Conservation (phyloP, 768 basidiomycete species). For the Cyclocybe cylindracea region DNA sequence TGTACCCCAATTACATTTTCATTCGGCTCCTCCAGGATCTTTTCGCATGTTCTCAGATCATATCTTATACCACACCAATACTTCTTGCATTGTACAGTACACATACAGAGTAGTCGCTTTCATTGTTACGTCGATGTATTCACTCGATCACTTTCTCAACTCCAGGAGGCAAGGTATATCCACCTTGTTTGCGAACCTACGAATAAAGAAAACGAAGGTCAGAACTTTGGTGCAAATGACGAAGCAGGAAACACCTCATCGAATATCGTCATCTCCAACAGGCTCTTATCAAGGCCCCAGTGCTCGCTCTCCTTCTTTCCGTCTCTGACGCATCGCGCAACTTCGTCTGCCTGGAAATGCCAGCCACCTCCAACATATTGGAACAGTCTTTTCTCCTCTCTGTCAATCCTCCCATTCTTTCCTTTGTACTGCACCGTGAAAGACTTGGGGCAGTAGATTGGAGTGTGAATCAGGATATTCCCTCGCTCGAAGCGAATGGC, state of each 20-base stretch:
- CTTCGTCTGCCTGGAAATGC: constrained; percentile 90
- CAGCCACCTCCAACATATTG: constrained; percentile 70
- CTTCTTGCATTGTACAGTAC: too few relatives aligned
- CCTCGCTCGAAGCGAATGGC: constrained; percentile 77
- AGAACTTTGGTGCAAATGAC: neutral
- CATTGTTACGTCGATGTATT: neutral
- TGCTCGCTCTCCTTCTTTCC: constrained; percentile 71
- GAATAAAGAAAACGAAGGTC: neutral
- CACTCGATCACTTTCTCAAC: constrained; percentile 50
- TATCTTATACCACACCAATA: too few relatives aligned
- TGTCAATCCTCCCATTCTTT: constrained; percentile 43
- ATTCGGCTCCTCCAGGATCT: too few relatives aligned
- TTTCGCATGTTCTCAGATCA: too few relatives aligned
- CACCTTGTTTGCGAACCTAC: constrained; percentile 69
- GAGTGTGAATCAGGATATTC: constrained; percentile 60
- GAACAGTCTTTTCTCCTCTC: constrained; percentile 60
- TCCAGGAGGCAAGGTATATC: constrained; percentile 61
- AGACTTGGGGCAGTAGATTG: constrained; percentile 66
- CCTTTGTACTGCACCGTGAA: constrained; percentile 67
- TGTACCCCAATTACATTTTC: neutral
- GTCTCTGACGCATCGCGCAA: constrained; percentile 73
- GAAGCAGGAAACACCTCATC: constrained; percentile 58
- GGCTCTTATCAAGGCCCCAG: constrained; percentile 81
- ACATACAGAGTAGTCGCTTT: too few relatives aligned
- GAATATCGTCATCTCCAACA: constrained; percentile 82